A percentile compares a stretch with the other conserved stretches of the same genome.
These are phyloP conservation scores for Nicotiana attenuata DNA, from an alignment of 257 asterid genomes.

Conservation along the genomic window DNA sequence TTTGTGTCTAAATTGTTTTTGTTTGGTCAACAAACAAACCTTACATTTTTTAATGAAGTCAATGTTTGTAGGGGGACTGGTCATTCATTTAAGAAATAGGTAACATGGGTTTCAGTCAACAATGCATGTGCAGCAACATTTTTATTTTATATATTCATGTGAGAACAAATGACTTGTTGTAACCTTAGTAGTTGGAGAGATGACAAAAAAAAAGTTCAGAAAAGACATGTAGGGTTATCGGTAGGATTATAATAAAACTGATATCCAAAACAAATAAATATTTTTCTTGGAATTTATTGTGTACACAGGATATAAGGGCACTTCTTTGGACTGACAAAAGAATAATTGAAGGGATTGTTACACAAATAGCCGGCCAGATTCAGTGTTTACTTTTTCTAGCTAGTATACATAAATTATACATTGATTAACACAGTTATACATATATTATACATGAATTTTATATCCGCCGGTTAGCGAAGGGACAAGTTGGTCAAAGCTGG, in stretches of 20 bases:
- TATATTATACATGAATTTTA: too few relatives aligned
- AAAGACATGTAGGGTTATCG: neutral
- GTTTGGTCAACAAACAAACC: conserved; percentile 47
- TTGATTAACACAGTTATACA: too few relatives aligned
- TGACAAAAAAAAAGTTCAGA: neutral
- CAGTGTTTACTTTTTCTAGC: too few relatives aligned
- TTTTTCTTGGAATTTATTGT: neutral
- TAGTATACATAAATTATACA: too few relatives aligned
- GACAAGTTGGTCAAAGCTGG: too few relatives aligned
- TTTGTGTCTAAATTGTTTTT: conserved; percentile 16
- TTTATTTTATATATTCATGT: conserved; percentile 22
- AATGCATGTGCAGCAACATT: conserved; percentile 56
- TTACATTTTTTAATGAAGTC: conserved; percentile 34
- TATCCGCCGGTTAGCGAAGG: too few relatives aligned
- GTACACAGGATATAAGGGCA: neutral
- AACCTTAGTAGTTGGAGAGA: neutral
- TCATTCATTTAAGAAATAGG: conserved; percentile 35
- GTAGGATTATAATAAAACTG: neutral
- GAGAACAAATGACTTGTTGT: conserved; percentile 14
- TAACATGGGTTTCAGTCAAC: conserved; percentile 62
- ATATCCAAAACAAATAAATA: neutral
- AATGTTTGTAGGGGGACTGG: conserved; percentile 38
- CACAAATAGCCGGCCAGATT: too few relatives aligned
- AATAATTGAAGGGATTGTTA: too few relatives aligned
- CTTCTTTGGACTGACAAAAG: neutral